Conservation (phyloP, 192 early-diverging fungal genomes). For the Coemansia sp. region DNA sequence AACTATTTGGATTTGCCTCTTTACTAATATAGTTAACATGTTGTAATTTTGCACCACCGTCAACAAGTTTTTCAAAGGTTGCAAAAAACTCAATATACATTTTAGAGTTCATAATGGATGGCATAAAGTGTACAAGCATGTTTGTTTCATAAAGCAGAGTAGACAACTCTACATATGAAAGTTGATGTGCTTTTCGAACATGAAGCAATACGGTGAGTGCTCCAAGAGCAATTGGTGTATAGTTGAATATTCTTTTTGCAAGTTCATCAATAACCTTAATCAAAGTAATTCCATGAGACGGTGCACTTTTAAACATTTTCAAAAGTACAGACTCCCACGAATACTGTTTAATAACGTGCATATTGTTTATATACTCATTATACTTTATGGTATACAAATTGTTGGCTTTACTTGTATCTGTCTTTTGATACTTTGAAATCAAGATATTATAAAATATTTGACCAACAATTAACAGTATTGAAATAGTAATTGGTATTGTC, state of each 20-base stretch:
- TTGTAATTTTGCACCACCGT: background rate
- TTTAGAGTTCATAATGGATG: background rate
- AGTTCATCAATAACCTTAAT: background rate
- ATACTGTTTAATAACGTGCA: background rate
- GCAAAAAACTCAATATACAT: background rate
- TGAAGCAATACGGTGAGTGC: background rate
- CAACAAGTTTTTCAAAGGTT: background rate
- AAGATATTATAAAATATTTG: background rate
- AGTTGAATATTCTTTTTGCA: background rate
- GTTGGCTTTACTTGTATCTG: background rate
- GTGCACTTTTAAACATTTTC: background rate
- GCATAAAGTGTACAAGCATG: background rate
- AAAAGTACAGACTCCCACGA: background rate
- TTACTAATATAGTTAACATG: background rate
- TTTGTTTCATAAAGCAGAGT: background rate
- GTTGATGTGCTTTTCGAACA: background rate
- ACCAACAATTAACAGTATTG: background rate
- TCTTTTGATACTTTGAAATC: background rate
- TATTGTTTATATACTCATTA: background rate
- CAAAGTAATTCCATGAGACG: background rate
- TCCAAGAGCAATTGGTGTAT: background rate
- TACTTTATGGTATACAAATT: background rate
- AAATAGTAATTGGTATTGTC: background rate
- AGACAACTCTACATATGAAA: background rate
- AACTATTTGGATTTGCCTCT: background rate